Base-by-base conservation (phyloP, 192 early-diverging fungal species). In the Backusella westeae region DNA sequence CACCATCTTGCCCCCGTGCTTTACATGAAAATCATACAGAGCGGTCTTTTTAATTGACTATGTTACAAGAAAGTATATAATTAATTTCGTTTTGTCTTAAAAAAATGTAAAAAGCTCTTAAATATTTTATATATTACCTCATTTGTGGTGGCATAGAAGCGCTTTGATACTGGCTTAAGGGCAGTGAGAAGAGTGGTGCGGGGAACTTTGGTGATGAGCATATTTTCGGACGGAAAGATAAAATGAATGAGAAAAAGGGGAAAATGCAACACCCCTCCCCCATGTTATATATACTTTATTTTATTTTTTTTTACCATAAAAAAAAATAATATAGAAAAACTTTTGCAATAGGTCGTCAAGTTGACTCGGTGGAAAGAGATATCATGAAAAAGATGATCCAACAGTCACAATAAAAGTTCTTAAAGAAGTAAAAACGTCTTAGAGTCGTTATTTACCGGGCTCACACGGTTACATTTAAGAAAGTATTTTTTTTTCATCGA, bases 1-100 rank as follows among this genome's bases (percentile, higher is more conserved):
- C 17, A 97, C 97, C 93, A 99, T 98, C 88, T 96, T 97, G 49
- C 94, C 98, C 32, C 95, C 95, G 75, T 97, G 87, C 79, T 88
- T 78, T 44, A 96, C 89, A 87, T 99, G 98, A 75, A 96, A 96
- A 80, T 97, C 94, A 81, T 96, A 92, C 2, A 99, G 89, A 4
- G 94, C 88, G 7, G 96, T 98, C 74, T 90, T 87, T 83, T 93
- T 92, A 72, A 89, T 46, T 73, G 26, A 70, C 80, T 67, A 74
- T 65, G 7, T 39, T 36, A 34, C 71, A 38, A 41, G 15, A 72
- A 23, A 26, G 9, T 44, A 42, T 14, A 42, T 4, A 34, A 44
- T 17, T 36, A 29, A 1, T 3, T 8, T 63, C 19, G 15, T 26
- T 39, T 41, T 65, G 23, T 34, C n/a, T 15, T 32, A 23, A 66